Evolutionary conservation across 2,329 filamentous ascomycete genomes (phyloP).

Genomic region (Penicillium sp.): DNA sequence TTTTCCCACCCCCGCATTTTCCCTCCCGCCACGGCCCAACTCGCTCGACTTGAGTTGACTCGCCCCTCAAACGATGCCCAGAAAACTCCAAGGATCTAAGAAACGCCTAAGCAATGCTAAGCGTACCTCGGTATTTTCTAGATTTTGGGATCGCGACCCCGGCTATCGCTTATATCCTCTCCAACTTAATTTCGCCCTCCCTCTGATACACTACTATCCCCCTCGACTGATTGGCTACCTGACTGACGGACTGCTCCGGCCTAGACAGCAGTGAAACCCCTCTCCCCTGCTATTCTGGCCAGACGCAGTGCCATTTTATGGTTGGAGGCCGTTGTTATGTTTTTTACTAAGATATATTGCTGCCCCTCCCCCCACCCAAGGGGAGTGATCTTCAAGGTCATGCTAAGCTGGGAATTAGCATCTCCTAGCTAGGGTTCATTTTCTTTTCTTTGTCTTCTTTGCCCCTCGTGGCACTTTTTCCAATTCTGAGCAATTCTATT

Average conservation of each 20-base stretch:
- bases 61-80: slow-evolving; percentile 10
- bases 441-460: background rate
- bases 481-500: background rate
- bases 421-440: background rate
- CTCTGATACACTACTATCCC: background rate
- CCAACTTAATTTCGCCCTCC: background rate
- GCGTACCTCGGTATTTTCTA: slow-evolving; percentile 36
- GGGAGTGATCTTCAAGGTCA: background rate
- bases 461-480: background rate
- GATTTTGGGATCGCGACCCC: slow-evolving; percentile 18
- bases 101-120: slow-evolving; percentile 9
- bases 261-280: background rate
- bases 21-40: slow-evolving; percentile 7
- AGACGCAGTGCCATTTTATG: background rate
- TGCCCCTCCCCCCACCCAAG: slow-evolving; percentile 4
- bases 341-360: background rate
- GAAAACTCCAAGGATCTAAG: slow-evolving; percentile 15
- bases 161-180: slow-evolving; percentile 20
- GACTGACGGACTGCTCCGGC: background rate
- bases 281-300: background rate
- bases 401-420: background rate
- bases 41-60: background rate
- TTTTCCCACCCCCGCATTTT: slow-evolving; percentile 32
- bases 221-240: slow-evolving; percentile 2
- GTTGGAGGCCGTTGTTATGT: background rate